These are phyloP conservation scores for Leccinum solheimii DNA, from an alignment of 1,284 basidiomycete species.

Conservation along the genomic window DNA sequence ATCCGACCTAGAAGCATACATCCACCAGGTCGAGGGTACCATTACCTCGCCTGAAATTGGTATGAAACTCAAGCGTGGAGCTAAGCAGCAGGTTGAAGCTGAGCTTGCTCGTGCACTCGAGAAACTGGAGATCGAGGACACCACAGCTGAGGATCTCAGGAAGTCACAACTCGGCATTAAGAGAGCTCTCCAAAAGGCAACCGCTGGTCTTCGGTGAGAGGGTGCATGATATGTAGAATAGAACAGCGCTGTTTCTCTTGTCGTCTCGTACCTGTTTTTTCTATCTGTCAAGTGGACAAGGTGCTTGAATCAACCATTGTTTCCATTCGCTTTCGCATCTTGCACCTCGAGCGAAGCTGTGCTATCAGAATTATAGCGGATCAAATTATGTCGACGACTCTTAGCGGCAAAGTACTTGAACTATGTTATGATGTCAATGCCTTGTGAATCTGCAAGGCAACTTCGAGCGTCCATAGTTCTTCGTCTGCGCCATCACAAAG, in stretches of 20 bases:
- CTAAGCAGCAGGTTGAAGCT: constrained; percentile 88
- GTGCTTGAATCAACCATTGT: constrained; percentile 14
- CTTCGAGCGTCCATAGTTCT: constrained; percentile 91
- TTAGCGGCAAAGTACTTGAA: background rate
- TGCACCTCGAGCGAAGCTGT: background rate
- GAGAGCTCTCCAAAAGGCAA: constrained; percentile 95
- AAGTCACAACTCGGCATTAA: constrained; percentile 92
- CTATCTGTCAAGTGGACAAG: constrained; percentile 12
- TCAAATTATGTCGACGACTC: background rate
- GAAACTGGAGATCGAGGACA: constrained; percentile 95
- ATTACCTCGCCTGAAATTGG: constrained; percentile 93
- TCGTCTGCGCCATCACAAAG: constrained; percentile 98
- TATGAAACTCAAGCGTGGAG: constrained; percentile 96
- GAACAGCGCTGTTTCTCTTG: constrained; percentile 12
- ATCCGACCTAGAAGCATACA: constrained; percentile 93
- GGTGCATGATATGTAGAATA: constrained; percentile 18
- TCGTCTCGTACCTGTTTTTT: constrained; percentile 14
- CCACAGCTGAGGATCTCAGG: constrained; percentile 88
- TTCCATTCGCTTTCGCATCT: constrained; percentile 4
- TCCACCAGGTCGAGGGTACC: constrained; percentile 92
- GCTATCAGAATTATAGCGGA: background rate
- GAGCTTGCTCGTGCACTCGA: constrained; percentile 96
- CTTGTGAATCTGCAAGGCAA: constrained; percentile 78
- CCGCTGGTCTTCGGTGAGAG: constrained; percentile 75
- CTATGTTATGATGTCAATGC: constrained; percentile 40